Evolutionary conservation across 306 rosid genomes (phyloP), one percentile per base, ranked within the genome.

Genomic region (Cyamopsis tetragonoloba): DNA sequence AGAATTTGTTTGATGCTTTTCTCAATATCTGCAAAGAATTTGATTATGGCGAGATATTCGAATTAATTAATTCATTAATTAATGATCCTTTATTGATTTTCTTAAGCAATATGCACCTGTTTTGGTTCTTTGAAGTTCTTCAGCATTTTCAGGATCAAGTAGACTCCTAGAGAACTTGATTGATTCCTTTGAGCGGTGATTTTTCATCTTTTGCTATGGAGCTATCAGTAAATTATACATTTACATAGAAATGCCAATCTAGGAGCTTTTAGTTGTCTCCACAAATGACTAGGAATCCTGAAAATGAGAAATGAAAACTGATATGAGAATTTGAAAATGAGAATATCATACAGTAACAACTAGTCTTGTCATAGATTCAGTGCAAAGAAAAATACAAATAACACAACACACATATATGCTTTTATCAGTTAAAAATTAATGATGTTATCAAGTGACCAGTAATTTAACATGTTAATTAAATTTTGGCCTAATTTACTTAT

Each of bases 11-110:
- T 71, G 63, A 84, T 76, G 46, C 77, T 82, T 74, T 51, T 75
- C 54, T 87, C 88, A 73, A 90, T 88, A 19, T 82, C 97, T 90
- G 74, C 66, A 66, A 32, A 51, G 20, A 50, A 59, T 15, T 28
- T 18, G 23, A 65, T 4, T 42, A 30, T 22, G 13, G n/a, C n/a
- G n/a, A 31, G 20, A 23, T 24, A 7, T 6, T 42, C 18, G 49
- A 73, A 50, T 6, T 37, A 5, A 26, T 2, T 0, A 48, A 17
- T 8, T 10, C 17, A 34, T 3, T 34, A 28, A 62, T 24, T 26
- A 28, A 26, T 2, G 34, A 64, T 23, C 38, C 24, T 67, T 43
- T 23, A 8, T 66, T 34, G n/a, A 1, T 13, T 37, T 19, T 14
- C 7, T 14, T 13, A 3, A 2, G 13, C 12, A 17, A 54, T 15